Evolutionary conservation across 2,329 filamentous ascomycete species (phyloP), one percentile per base, ranked within the genome.

Genomic region (Boeremia lycopersici): DNA sequence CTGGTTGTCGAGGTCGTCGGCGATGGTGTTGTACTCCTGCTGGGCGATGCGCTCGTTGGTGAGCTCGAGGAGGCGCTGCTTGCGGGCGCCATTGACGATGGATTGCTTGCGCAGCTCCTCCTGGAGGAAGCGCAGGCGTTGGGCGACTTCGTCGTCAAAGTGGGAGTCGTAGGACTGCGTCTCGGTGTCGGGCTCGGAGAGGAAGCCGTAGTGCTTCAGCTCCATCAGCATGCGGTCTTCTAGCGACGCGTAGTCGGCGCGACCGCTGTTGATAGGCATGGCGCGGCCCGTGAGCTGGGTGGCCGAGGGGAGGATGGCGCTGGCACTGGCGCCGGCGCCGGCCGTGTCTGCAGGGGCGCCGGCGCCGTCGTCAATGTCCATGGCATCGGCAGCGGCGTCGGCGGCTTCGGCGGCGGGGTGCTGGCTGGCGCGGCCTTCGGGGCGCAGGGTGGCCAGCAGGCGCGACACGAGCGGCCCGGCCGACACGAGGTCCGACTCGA

Each of bases 11-110:
- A 99, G 86, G 73, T 99, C 95, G 72, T 99, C 95, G 45, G 96
- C 88, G 65, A 99, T 99, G 51, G 92, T 97, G 74, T 89, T 89
- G 79, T 96, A 99, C 74, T 99, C 95, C 72, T 99, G 95, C 77
- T 95, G 88, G 0, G 95, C 95, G 86, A 99, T 93, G 62, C 91
- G 88, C 73, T 96, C 93, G 65, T 92, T 89, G 7, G 95, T 91
- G 26, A 97, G 83, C 33, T 97, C 93, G 1, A 91, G 86, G 10
- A 99, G 81, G 2, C 93, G 86, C 6, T 91, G 83, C 76, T 98
- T 98, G 59, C 92, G 89, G 5, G 93, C 91, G 34, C 93, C 93
- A 73, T 99, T 99, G 74, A 90, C 80, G 51, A 96, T 86, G 73
- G 90, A 89, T 71, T 95, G 89, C 55, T 92, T 87, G 62, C 91